These are phyloP conservation scores for Fusarium veterinarium DNA, from an alignment of 2,329 filamentous ascomycete genomes.

Conservation along the genomic window DNA sequence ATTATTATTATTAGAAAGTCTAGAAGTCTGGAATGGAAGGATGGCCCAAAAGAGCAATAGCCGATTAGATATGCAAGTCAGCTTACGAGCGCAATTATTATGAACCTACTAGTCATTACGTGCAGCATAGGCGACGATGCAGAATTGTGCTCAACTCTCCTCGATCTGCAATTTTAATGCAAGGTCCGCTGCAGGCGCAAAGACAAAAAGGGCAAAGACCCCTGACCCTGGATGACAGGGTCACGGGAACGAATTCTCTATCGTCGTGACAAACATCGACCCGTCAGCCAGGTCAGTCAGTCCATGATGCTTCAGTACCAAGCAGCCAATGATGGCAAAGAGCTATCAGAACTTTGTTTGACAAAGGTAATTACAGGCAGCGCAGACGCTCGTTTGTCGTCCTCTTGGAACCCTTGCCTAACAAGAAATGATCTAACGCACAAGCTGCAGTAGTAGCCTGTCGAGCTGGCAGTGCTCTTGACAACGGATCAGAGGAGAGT, in stretches of 20 bases:
- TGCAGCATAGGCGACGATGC: background rate
- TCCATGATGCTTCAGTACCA: conserved; percentile 15
- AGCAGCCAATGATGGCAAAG: conserved; percentile 19
- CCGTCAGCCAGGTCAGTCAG: conserved; percentile 7
- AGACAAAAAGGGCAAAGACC: conserved; percentile 13
- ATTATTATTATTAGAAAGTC: background rate
- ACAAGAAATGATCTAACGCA: conserved; percentile 21
- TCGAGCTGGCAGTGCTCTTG: conserved; percentile 10
- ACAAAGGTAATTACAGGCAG: conserved; percentile 4
- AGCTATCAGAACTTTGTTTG: conserved; percentile 20
- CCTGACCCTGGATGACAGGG: conserved; percentile 25
- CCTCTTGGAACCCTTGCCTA: conserved; percentile 14
- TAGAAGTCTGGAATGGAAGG: background rate
- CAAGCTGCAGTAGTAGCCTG: conserved; percentile 16
- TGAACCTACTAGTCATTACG: background rate
- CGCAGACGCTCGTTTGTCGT: conserved; percentile 6
- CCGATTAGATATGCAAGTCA: conserved; percentile 8
- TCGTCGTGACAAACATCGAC: conserved; percentile 13
- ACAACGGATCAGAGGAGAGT: conserved; percentile 17
- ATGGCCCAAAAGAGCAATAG: background rate
- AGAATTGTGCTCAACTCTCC: conserved; percentile 29
- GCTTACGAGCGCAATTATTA: conserved; percentile 8
- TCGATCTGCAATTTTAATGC: conserved; percentile 28
- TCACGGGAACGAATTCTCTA: conserved; percentile 11
- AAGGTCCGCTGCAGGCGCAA: conserved; percentile 26